These are phyloP conservation scores for Fusarium penzigii DNA, from an alignment of 2,329 filamentous ascomycete species.

Conservation along the genomic window DNA sequence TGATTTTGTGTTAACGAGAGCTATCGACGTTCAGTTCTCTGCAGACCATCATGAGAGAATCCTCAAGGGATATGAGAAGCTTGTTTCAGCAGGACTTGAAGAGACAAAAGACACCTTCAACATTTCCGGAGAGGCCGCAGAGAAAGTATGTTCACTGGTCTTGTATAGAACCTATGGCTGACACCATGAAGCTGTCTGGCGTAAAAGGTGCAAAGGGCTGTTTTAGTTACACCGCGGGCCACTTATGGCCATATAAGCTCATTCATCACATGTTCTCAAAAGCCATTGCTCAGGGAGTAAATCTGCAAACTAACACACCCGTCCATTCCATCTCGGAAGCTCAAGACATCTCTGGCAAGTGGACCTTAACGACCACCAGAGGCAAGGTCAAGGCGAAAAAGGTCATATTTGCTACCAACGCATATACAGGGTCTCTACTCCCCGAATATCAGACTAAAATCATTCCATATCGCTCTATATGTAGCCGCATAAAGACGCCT, in stretches of 20 bases:
- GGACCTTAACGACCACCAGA: conserved; percentile 19
- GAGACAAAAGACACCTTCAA: neutral
- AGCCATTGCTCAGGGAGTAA: conserved; percentile 22
- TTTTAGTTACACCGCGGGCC: conserved; percentile 32
- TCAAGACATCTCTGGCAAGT: conserved; percentile 12
- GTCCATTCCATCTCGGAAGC: conserved; percentile 19
- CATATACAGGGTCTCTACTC: conserved; percentile 28
- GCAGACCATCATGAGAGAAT: conserved; percentile 22
- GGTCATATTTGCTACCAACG: conserved; percentile 32
- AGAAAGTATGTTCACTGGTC: conserved; percentile 8
- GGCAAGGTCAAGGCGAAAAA: conserved; percentile 19
- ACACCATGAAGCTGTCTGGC: conserved; percentile 27
- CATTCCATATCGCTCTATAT: neutral
- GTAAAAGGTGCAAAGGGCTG: conserved; percentile 38
- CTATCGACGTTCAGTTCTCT: conserved; percentile 40
- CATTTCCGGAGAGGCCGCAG: conserved; percentile 24
- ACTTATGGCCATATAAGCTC: conserved; percentile 37
- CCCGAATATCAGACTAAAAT: conserved; percentile 20
- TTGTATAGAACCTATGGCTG: too few species aligned
- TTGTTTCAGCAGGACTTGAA: conserved; percentile 24
- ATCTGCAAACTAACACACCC: conserved; percentile 33
- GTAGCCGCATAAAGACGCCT: neutral
- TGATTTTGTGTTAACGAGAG: conserved; percentile 44
- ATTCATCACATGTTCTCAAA: conserved; percentile 26
- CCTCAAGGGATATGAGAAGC: conserved; percentile 31